Conservation (phyloP, 495 filamentous ascomycete genomes). For the Neurospora sp. region DNA sequence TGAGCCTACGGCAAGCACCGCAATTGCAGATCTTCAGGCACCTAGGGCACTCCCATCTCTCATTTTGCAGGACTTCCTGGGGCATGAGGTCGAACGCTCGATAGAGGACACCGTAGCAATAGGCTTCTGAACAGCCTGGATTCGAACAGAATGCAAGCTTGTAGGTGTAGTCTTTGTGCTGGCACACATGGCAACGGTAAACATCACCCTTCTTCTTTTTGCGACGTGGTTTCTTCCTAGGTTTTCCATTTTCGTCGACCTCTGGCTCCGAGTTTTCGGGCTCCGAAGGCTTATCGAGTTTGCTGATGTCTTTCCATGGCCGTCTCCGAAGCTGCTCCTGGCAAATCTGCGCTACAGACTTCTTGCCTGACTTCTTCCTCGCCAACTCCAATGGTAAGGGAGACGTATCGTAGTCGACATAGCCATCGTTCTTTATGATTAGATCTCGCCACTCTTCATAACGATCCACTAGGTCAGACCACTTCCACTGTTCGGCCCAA, state of each 20-base stretch:
- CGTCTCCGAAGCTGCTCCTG: slow-evolving; percentile 71
- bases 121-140: slow-evolving; percentile 51
- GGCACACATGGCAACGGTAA: slow-evolving; percentile 72
- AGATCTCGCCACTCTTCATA: slow-evolving; percentile 75
- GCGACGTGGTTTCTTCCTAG: slow-evolving; percentile 33
- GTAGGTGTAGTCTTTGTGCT: slow-evolving; percentile 62
- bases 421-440: slow-evolving; percentile 57
- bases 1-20: slow-evolving; percentile 52
- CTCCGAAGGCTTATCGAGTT: slow-evolving; percentile 27
- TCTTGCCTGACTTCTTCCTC: slow-evolving; percentile 51
- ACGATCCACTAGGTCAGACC: slow-evolving; percentile 63
- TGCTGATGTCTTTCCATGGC: slow-evolving; percentile 51
- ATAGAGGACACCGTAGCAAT: slow-evolving; percentile 84
- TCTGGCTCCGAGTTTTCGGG: slow-evolving; percentile 36
- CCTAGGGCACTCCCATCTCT: slow-evolving; percentile 77
- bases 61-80: slow-evolving; percentile 62
- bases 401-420: slow-evolving; percentile 45
- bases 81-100: slow-evolving; percentile 84
- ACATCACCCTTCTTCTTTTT: slow-evolving; percentile 36
- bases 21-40: slow-evolving; percentile 81
- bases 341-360: slow-evolving; percentile 77
- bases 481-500: slow-evolving; percentile 89
- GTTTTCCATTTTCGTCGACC: slow-evolving; percentile 41
- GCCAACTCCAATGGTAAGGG: slow-evolving; percentile 56
- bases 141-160: slow-evolving; percentile 67